A percentile compares a stretch with the other conserved stretches of the same genome.
phyloP scores from a whole-genome alignment of 2,329 filamentous ascomycete species.

The Sporothrix brunneoviolacea region DNA sequence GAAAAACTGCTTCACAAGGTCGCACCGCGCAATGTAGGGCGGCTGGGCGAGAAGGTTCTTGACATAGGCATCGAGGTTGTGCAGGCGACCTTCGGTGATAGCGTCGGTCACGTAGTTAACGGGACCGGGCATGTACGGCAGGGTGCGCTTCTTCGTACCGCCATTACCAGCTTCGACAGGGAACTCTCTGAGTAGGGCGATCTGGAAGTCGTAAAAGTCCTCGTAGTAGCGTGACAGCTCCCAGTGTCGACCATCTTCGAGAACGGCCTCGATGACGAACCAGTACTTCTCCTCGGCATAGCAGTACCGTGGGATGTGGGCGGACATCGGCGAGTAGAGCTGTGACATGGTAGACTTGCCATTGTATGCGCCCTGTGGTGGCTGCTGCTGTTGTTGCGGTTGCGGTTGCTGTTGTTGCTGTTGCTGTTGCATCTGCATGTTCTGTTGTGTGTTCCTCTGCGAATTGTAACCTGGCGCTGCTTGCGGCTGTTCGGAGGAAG shows the following conservation, averaged over 20 bases:
- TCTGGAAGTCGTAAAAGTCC: constrained; percentile 98
- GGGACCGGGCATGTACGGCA: constrained; percentile 97
- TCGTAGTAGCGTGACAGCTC: constrained; percentile 93
- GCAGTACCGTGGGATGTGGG: constrained; percentile 85
- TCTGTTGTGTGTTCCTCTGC: constrained; percentile 26
- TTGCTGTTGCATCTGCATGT: constrained; percentile 27
- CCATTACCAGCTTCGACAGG: constrained; percentile 88
- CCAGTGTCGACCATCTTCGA: constrained; percentile 89
- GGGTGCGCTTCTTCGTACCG: constrained; percentile 66
- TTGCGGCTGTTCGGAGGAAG: constrained; percentile 24
- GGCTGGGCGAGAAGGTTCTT: constrained; percentile 83
- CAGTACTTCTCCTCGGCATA: constrained; percentile 98
- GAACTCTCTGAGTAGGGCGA: constrained; percentile 85
- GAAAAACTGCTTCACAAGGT: constrained; percentile 85
- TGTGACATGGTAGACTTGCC: constrained; percentile 43
- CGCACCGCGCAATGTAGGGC: constrained; percentile 74
- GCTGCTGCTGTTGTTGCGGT: constrained; percentile 26
- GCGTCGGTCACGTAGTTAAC: constrained; percentile 98
- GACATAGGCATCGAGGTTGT: constrained; percentile 92
- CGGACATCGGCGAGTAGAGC: constrained; percentile 69
- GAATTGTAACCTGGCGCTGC: constrained; percentile 28
- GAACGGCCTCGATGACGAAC: constrained; percentile 88
- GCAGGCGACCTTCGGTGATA: constrained; percentile 86
- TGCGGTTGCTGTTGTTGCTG: constrained; percentile 25
- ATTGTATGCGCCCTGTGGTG: constrained; percentile 12